Evolutionary conservation across 345 rosid species (phyloP).

Genomic region (Camelina laxa): DNA sequence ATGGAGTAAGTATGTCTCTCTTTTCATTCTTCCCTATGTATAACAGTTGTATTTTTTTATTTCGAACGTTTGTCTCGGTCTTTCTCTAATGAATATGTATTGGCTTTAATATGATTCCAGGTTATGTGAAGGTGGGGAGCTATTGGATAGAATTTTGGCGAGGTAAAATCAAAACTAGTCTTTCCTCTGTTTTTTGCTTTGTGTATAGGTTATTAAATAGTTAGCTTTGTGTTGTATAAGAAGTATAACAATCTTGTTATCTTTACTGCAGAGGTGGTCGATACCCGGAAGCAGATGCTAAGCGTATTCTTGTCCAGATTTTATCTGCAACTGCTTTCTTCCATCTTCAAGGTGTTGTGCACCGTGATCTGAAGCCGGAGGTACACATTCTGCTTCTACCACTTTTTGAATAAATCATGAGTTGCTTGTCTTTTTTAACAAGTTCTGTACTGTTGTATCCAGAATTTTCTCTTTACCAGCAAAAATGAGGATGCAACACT

Average conservation of each 20-base stretch:
- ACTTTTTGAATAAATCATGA: constrained; percentile 4
- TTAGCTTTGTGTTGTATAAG: not conserved
- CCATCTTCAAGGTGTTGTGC: constrained; percentile 98
- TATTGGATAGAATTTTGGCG: constrained; percentile 85
- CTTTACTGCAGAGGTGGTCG: constrained; percentile 83
- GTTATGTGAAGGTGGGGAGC: constrained; percentile 97
- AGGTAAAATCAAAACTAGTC: constrained; percentile 52
- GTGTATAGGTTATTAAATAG: not conserved
- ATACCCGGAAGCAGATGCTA: constrained; percentile 89
- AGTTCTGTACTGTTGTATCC: constrained; percentile 31
- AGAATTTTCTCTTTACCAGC: constrained; percentile 92
- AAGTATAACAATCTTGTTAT: not conserved
- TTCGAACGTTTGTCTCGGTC: not conserved
- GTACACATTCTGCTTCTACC: constrained; percentile 44
- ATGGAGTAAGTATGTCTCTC: constrained; percentile 78
- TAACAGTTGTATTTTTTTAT: not conserved
- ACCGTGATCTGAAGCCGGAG: constrained; percentile 97
- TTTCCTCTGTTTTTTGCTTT: not conserved
- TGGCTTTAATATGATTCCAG: constrained; percentile 45
- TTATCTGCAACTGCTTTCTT: constrained; percentile 86
- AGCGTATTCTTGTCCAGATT: constrained; percentile 72
- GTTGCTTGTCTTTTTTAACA: not conserved
- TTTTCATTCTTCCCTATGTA: constrained; percentile 4
- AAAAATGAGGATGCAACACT: constrained; percentile 76
- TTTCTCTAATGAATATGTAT: not conserved